phyloP scores from a whole-genome alignment of 2,329 filamentous ascomycete species.

The Sporothrix euskadiensis region DNA sequence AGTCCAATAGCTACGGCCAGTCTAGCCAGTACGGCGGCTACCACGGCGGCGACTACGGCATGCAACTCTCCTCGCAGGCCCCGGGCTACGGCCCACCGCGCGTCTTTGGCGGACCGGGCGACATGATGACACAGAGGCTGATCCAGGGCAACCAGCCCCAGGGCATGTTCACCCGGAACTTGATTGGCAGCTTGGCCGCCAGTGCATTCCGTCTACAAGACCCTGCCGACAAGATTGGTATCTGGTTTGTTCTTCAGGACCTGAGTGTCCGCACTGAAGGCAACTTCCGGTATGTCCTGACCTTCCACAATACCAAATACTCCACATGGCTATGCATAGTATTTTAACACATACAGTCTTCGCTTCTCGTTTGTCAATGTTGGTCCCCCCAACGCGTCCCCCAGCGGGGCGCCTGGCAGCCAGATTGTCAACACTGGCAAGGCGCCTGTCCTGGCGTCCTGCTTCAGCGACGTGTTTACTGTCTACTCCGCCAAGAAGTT shows the following conservation, averaged over 20 bases:
- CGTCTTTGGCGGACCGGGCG: slow-evolving; percentile 37
- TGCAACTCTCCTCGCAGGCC: slow-evolving; percentile 30
- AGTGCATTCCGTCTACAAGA: slow-evolving; percentile 85
- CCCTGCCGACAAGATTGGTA: slow-evolving; percentile 75
- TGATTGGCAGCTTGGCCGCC: slow-evolving; percentile 88
- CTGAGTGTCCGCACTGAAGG: slow-evolving; percentile 93
- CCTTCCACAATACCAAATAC: slow-evolving; percentile 20
- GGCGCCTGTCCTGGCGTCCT: slow-evolving; percentile 78
- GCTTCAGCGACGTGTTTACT: slow-evolving; percentile 85
- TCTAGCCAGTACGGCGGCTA: slow-evolving; percentile 41
- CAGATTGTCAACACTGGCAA: slow-evolving; percentile 68
- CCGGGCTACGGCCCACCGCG: slow-evolving; percentile 38
- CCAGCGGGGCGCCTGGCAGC: slow-evolving; percentile 43
- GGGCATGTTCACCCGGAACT: slow-evolving; percentile 90
- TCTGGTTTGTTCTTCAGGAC: slow-evolving; percentile 97
- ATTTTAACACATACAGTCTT: slow-evolving; percentile 46
- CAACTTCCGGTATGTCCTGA: slow-evolving; percentile 68
- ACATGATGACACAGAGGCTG: slow-evolving; percentile 41
- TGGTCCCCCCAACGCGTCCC: slow-evolving; percentile 50
- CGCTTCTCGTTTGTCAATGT: slow-evolving; percentile 83
- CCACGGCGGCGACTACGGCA: slow-evolving; percentile 32
- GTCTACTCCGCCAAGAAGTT: slow-evolving; percentile 99
- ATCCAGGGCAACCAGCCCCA: slow-evolving; percentile 57
- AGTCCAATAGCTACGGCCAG: slow-evolving; percentile 41
- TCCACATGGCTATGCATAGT: neutral